Evolutionary conservation across 352 stramenopile species (phyloP).

Genomic region (Phytopythium chamaehyphon): DNA sequence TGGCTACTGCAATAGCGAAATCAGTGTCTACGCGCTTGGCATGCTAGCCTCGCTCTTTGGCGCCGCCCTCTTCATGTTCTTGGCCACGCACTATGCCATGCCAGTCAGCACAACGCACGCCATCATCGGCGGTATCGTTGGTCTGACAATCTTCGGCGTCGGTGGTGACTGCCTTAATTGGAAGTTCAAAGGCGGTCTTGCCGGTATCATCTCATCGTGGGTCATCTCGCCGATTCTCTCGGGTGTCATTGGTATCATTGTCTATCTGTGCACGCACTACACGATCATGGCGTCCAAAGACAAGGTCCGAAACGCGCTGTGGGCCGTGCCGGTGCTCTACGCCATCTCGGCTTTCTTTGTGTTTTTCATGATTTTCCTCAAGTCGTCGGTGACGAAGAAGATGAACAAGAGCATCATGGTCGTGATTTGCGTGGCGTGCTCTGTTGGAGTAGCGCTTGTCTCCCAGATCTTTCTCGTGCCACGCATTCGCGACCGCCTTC

Average conservation of each 20-base stretch:
- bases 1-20: slow-evolving; percentile 43
- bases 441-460: slow-evolving; percentile 2
- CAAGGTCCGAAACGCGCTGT: slow-evolving; percentile 24
- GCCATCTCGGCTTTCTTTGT: slow-evolving; percentile 41
- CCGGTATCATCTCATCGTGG: slow-evolving; percentile 67
- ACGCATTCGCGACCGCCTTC: slow-evolving; percentile 11
- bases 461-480: slow-evolving; percentile 22
- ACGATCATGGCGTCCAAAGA: slow-evolving; percentile 42
- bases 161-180: slow-evolving; percentile 38
- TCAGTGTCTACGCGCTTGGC: slow-evolving; percentile 53
- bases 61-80: slow-evolving; percentile 42
- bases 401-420: slow-evolving; percentile 10
- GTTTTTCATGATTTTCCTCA: slow-evolving; percentile 45
- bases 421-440: not conserved
- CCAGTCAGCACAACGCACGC: slow-evolving; percentile 77
- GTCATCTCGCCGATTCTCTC: slow-evolving; percentile 60
- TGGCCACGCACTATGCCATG: slow-evolving; percentile 50
- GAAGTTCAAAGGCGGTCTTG: slow-evolving; percentile 20
- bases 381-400: slow-evolving; percentile 13
- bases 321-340: slow-evolving; percentile 46
- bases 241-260: slow-evolving; percentile 38
- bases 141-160: slow-evolving; percentile 46
- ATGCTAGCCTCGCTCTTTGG: slow-evolving; percentile 60
- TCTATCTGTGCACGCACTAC: slow-evolving; percentile 51
- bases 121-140: slow-evolving; percentile 62